phyloP scores from a whole-genome alignment of 257 asterid species.

The Nicotiana attenuata region DNA sequence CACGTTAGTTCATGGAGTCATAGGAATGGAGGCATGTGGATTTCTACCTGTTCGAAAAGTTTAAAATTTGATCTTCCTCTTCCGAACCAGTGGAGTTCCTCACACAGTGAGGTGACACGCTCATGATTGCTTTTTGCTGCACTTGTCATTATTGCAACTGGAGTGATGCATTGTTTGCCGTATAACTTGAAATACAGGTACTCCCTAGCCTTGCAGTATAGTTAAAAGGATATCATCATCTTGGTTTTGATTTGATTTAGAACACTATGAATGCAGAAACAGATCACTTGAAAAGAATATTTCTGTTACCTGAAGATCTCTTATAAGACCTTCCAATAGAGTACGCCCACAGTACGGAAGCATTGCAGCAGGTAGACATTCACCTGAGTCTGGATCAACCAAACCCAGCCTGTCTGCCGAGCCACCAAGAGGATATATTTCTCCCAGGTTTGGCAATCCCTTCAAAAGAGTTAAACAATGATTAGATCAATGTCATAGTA shows the following conservation, averaged over 20 bases:
- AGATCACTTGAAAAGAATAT: conserved; percentile 8
- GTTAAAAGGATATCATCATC: conserved; percentile 25
- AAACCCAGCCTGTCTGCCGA: conserved; percentile 96
- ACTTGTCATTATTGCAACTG: conserved; percentile 99
- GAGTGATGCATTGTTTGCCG: conserved; percentile 87
- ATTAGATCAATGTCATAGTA: conserved; percentile 22
- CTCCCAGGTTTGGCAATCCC: conserved; percentile 98
- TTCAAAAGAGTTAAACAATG: conserved; percentile 44
- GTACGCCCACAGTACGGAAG: conserved; percentile 96
- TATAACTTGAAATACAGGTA: conserved; percentile 89
- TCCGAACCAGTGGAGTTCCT: conserved; percentile 84
- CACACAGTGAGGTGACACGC: conserved; percentile 67
- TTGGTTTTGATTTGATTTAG: conserved; percentile 11
- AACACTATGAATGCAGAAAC: not conserved
- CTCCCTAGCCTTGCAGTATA: conserved; percentile 80
- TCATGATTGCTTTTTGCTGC: conserved; percentile 81
- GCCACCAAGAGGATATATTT: conserved; percentile 98
- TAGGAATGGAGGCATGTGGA: conserved; percentile 12
- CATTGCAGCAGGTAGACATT: conserved; percentile 99
- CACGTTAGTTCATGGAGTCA: not conserved
- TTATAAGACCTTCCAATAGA: conserved; percentile 88
- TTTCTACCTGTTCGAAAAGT: conserved; percentile 84
- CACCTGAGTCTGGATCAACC: conserved; percentile 81
- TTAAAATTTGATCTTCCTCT: conserved; percentile 75
- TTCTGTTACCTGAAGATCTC: conserved; percentile 90